These are phyloP conservation scores for Sporobolomyces phaffii DNA, from an alignment of 768 basidiomycete species.

Conservation along the genomic window DNA sequence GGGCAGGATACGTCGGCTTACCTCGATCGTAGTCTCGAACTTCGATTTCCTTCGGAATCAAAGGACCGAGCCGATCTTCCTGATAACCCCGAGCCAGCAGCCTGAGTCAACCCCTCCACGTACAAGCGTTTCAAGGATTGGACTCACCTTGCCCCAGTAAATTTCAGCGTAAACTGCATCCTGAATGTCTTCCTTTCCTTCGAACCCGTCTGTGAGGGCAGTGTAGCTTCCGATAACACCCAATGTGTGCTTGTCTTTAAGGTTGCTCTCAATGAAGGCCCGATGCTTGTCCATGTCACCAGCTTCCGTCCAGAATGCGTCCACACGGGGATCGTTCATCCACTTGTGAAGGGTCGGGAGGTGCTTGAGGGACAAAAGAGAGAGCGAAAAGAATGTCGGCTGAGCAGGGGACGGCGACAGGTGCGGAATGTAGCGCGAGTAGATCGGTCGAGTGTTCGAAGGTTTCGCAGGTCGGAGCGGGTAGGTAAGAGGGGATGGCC, in stretches of 20 bases:
- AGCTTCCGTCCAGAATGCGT: constrained; percentile 36
- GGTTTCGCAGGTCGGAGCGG: constrained; percentile 36
- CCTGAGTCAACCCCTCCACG: too few relatives aligned
- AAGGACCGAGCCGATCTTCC: constrained; percentile 31
- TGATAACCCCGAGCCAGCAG: not conserved
- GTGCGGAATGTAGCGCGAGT: constrained; percentile 36
- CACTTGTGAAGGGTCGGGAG: constrained; percentile 27
- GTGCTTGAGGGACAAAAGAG: constrained; percentile 20
- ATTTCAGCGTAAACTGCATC: constrained; percentile 31
- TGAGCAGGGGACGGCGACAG: not conserved
- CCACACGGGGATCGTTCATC: constrained; percentile 38
- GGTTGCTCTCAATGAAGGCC: constrained; percentile 17
- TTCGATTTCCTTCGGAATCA: constrained; percentile 19
- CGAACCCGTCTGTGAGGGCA: not conserved
- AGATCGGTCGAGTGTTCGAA: constrained; percentile 1
- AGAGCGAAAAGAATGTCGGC: constrained; percentile 30
- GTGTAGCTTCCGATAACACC: constrained; percentile 31
- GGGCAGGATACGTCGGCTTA: not conserved
- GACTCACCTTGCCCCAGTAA: constrained; percentile 38
- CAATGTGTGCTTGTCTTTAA: constrained; percentile 17
- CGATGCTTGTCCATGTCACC: constrained; percentile 29
- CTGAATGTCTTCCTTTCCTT: constrained; percentile 1
- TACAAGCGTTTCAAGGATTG: too few relatives aligned
- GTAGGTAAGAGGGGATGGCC: constrained; percentile 18
- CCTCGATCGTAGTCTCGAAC: constrained; percentile 36